Base-by-base conservation (phyloP, 129 eudicot genomes). In the Pulicaria dysenterica region DNA sequence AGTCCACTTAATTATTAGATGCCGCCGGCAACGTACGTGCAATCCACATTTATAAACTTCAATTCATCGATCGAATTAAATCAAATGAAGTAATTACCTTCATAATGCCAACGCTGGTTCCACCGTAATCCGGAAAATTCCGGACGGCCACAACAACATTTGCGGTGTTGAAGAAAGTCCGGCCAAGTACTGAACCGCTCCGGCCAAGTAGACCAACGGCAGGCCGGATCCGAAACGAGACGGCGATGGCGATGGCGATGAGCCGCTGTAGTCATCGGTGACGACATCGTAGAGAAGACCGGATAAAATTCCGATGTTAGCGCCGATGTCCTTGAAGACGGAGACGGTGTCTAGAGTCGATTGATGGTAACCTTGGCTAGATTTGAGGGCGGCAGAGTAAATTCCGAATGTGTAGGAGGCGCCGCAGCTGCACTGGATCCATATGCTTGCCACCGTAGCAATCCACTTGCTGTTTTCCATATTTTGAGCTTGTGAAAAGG, bases 311-410 rank as follows among this genome's bases (percentile, higher is more conserved):
- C 98, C 98, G 79, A 89, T 82, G 77, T 89, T 92, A 73, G 96
- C 83, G 43, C 95, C 98, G 73, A 92, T 89, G 84, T 92, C 98
- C 43, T 92, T 92, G 85, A 92, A 92, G 67, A 92, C 98, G 48
- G 96, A 89, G 75, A 92, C 82, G 58, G 81, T 80, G 86, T 92
- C 95, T 61, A 92, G 92, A 17, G 98, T 89, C 5, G 95, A 87
- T 63, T 92, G 98, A 37, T 82, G 77, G 75, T 92, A 92, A 6
- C 51, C 74, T 69, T 92, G 98, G 68, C 81, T 70, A 4, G 96
- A 85, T 73, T 92, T 92, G 40, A 92, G 90, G 71, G 70, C 55
- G 13, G 98, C 76, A 1, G 98, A 92, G 83, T 89, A 92, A 73
- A 92, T 89, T 16, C 90, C 89, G 78, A 89, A 92, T 46, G 95